A percentile compares a stretch with the other conserved stretches of the same genome.
Evolutionary conservation across 257 asterid species (phyloP).

Genomic region (Scutellaria baicalensis): DNA sequence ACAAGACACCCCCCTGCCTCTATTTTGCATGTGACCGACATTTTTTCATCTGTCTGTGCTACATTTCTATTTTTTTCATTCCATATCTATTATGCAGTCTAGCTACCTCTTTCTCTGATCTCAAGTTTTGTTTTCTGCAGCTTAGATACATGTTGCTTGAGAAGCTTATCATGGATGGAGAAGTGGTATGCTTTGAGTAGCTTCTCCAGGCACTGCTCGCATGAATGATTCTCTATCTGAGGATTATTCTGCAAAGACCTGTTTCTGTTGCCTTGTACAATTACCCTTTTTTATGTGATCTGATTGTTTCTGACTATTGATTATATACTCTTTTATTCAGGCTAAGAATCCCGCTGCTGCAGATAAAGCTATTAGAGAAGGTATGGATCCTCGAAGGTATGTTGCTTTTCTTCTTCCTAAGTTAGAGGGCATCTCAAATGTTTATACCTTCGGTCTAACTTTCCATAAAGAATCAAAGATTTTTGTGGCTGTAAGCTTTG

Average conservation of each 20-base stretch:
- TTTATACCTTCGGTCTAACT: background rate
- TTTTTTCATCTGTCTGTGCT: too few species aligned
- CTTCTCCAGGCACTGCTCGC: background rate
- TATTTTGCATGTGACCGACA: too few species aligned
- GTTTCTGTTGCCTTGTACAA: background rate
- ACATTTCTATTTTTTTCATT: too few species aligned
- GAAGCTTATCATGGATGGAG: background rate
- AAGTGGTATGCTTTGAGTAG: background rate
- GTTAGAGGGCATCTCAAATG: background rate
- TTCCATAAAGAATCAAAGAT: background rate
- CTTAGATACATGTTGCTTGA: too few species aligned
- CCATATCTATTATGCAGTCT: too few species aligned
- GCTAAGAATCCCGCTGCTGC: slow-evolving; percentile 72
- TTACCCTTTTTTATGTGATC: background rate
- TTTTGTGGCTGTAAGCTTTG: background rate
- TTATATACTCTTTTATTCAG: slow-evolving; percentile 28
- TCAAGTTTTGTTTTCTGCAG: too few species aligned
- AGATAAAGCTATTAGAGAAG: slow-evolving; percentile 77
- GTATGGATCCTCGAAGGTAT: slow-evolving; percentile 59
- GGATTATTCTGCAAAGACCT: slow-evolving; percentile 9
- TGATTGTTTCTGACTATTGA: slow-evolving; percentile 4
- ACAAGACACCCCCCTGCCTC: too few species aligned
- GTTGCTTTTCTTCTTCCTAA: slow-evolving; percentile 21
- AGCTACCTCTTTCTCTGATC: too few species aligned
- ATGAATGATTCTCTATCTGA: background rate